phyloP scores from a whole-genome alignment of 805 yeast species.

The Metschnikowia dekortorum region DNA sequence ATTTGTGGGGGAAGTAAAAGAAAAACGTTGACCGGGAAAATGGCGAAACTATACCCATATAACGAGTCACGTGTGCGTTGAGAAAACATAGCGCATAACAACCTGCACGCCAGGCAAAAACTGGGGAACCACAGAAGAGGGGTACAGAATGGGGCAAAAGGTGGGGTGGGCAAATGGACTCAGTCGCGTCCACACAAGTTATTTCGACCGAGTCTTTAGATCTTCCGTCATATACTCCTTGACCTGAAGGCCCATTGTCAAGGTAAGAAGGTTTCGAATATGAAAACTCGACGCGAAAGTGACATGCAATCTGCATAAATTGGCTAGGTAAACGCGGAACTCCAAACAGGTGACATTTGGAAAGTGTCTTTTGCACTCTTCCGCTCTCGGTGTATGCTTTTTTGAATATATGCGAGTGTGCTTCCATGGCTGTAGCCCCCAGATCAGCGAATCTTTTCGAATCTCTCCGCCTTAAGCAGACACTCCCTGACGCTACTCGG shows the following conservation, averaged over 20 bases:
- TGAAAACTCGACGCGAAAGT: constrained; percentile 1
- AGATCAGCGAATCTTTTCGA: background rate
- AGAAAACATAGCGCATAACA: background rate
- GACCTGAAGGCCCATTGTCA: background rate
- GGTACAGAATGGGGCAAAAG: background rate
- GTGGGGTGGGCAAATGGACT: background rate
- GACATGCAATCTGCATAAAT: constrained; percentile 2
- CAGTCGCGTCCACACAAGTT: background rate
- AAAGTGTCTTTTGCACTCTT: background rate
- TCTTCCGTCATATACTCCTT: background rate
- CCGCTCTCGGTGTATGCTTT: background rate
- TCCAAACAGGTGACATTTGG: background rate
- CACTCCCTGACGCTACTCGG: background rate
- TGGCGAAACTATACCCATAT: background rate
- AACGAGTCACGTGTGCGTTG: constrained; percentile 1
- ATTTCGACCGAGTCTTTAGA: background rate
- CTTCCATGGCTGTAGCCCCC: background rate
- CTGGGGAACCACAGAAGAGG: background rate
- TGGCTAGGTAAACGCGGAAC: background rate
- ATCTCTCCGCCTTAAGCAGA: background rate
- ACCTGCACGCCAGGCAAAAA: background rate
- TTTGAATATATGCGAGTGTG: background rate
- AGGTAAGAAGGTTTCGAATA: background rate
- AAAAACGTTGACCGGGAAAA: background rate
- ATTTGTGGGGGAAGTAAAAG: background rate